Percentiles rank a stretch among this genome's conserved stretches.
phyloP scores from a whole-genome alignment of 371 early-diverging fungal species.

The Mortierella sp. region DNA sequence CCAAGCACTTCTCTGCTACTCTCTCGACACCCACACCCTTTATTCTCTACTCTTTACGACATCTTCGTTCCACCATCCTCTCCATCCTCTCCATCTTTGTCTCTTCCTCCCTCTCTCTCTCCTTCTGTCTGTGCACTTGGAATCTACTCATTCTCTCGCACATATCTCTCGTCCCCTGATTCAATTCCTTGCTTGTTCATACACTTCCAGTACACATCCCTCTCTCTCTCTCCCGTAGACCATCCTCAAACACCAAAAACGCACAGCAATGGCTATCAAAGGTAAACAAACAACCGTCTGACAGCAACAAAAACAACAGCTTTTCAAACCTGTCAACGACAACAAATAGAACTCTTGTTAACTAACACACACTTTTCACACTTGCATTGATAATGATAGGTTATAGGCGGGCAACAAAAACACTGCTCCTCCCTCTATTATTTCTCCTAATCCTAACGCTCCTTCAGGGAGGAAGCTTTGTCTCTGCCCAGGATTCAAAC shows the following conservation, averaged over 20 bases:
- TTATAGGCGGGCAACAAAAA: conserved; percentile 1
- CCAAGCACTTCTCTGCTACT: background rate
- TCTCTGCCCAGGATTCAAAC: conserved; percentile 11
- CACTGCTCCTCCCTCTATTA: conserved; percentile 17
- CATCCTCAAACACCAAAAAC: background rate
- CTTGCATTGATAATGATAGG: background rate
- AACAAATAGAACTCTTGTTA: background rate
- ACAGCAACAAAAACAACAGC: background rate
- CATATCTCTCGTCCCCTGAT: background rate
- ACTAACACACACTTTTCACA: background rate
- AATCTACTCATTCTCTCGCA: background rate
- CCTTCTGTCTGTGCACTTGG: background rate
- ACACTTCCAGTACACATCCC: background rate
- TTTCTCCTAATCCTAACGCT: conserved; percentile 20
- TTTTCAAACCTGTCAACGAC: background rate
- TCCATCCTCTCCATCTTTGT: background rate
- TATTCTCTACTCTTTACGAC: background rate
- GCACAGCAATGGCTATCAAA: background rate
- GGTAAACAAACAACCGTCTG: background rate
- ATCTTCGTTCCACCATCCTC: background rate
- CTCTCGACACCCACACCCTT: background rate
- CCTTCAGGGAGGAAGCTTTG: conserved; percentile 1
- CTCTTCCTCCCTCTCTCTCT: background rate
- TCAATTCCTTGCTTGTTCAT: background rate
- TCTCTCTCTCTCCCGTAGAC: background rate